Evolutionary conservation across 225 moss, liverwort and hornwort species (phyloP).

Genomic region (Asterella californica): DNA sequence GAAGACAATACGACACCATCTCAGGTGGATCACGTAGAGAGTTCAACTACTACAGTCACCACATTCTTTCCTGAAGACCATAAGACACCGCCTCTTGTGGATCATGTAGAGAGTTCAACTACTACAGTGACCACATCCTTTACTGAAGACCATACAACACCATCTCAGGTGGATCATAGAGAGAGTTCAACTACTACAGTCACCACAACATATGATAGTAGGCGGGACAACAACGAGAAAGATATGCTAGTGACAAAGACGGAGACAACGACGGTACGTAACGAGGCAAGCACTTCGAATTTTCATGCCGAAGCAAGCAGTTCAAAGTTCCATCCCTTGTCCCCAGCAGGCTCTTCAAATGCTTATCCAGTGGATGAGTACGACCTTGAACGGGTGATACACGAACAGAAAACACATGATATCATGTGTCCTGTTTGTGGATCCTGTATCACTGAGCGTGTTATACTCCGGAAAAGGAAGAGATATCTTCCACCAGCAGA

Average conservation of each 20-base stretch:
- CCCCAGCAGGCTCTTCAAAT: conserved; percentile 5
- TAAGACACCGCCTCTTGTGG: not conserved
- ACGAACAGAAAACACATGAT: conserved; percentile 75
- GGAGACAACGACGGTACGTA: not conserved
- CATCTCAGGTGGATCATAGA: not conserved
- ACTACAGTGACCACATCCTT: not conserved
- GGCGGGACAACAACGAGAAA: not conserved
- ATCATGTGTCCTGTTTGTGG: conserved; percentile 76
- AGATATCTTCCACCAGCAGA: conserved; percentile 25
- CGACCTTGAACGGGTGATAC: conserved; percentile 63
- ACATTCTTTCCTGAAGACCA: not conserved
- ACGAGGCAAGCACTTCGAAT: conserved; percentile 17
- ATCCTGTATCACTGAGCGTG: conserved; percentile 75
- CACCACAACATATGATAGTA: not conserved
- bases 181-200: not conserved
- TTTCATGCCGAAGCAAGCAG: not conserved
- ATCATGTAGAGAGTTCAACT: not conserved
- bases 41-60: not conserved
- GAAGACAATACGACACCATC: not conserved
- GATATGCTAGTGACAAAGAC: not conserved
- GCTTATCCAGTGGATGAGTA: conserved; percentile 34
- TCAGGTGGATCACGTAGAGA: not conserved
- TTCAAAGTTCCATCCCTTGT: not conserved
- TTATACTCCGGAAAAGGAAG: conserved; percentile 84
- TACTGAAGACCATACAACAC: not conserved